Percentiles rank a stretch among this genome's conserved stretches.
phyloP scores from a whole-genome alignment of 2,329 filamentous ascomycete genomes.

The Biscogniauxia mediterranea region DNA sequence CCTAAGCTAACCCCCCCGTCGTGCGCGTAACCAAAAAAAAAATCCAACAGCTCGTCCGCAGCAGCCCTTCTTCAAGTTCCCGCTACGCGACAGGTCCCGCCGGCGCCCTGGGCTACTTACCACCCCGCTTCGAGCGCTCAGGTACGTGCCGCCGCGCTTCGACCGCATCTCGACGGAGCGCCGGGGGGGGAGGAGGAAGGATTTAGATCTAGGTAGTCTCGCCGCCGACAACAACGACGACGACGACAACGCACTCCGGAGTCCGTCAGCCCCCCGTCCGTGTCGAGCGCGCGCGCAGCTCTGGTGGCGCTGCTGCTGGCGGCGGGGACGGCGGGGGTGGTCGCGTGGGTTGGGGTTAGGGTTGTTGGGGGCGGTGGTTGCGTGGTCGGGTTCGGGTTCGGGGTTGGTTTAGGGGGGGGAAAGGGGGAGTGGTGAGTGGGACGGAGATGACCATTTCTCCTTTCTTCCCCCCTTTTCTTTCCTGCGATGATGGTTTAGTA shows the following conservation, averaged over 20 bases:
- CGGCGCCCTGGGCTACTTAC: conserved; percentile 61
- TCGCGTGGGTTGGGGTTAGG: conserved; percentile 15
- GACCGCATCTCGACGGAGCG: conserved; percentile 37
- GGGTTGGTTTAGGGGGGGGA: conserved; percentile 1
- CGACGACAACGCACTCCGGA: conserved; percentile 18
- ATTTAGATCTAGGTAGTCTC: no score
- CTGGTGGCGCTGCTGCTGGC: conserved; percentile 22
- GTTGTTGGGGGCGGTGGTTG: conserved; percentile 1
- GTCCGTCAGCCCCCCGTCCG: conserved; percentile 32
- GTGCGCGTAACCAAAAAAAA: conserved; percentile 13
- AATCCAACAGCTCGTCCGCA: conserved; percentile 41
- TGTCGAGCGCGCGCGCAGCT: conserved; percentile 30
- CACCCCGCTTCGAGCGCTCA: conserved; percentile 67
- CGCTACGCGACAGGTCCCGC: conserved; percentile 58
- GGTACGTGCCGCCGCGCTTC: conserved; percentile 59
- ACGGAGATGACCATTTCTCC: background rate
- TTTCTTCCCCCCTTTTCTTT: no score
- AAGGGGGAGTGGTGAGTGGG: background rate
- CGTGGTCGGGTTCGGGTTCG: background rate
- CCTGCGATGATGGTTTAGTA: no score
- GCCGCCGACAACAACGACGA: no score
- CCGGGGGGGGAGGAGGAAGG: background rate
- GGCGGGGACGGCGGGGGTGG: conserved; percentile 10
- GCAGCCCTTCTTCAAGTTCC: conserved; percentile 58
- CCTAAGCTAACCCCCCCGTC: background rate